phyloP scores from a whole-genome alignment of 2,329 filamentous ascomycete genomes.

The Calonectria multiphialidica region DNA sequence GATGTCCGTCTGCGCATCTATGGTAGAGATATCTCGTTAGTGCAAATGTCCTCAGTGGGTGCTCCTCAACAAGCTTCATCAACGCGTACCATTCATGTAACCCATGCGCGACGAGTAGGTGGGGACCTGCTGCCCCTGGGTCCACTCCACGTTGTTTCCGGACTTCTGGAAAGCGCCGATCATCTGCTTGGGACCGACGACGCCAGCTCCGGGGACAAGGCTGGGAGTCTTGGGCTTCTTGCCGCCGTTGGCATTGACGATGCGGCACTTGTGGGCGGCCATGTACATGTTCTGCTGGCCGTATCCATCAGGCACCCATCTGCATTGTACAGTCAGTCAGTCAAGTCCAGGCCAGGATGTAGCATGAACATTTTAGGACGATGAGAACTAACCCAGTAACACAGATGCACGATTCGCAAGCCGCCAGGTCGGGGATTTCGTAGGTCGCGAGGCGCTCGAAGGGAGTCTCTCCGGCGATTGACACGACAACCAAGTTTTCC shows the following conservation, averaged over 20 bases:
- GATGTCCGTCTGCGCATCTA: slow-evolving; percentile 17
- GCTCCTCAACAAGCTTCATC: too few relatives aligned
- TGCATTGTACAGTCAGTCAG: background rate
- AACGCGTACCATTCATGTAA: slow-evolving; percentile 3
- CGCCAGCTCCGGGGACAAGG: slow-evolving; percentile 1
- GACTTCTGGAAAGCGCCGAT: slow-evolving; percentile 19
- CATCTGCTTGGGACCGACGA: slow-evolving; percentile 18
- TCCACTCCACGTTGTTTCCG: slow-evolving; percentile 19
- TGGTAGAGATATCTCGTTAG: background rate
- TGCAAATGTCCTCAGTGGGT: too few relatives aligned
- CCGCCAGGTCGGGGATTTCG: slow-evolving; percentile 15
- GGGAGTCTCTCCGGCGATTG: slow-evolving; percentile 14
- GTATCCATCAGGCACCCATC: slow-evolving; percentile 14
- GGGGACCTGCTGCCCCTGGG: slow-evolving; percentile 10
- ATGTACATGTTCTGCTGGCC: slow-evolving; percentile 23
- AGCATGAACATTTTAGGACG: background rate
- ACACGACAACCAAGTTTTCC: slow-evolving; percentile 20
- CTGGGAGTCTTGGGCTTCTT: slow-evolving; percentile 17
- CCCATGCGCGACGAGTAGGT: slow-evolving; percentile 20
- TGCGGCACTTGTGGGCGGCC: slow-evolving; percentile 21
- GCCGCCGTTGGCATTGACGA: slow-evolving; percentile 11
- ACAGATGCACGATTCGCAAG: slow-evolving; percentile 16
- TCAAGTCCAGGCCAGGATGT: background rate
- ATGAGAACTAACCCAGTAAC: slow-evolving; percentile 10
- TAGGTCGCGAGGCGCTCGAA: slow-evolving; percentile 17